Evolutionary conservation across 805 yeast species (phyloP), one percentile per base, ranked within the genome.

Genomic region (Kodamaea sagamina): DNA sequence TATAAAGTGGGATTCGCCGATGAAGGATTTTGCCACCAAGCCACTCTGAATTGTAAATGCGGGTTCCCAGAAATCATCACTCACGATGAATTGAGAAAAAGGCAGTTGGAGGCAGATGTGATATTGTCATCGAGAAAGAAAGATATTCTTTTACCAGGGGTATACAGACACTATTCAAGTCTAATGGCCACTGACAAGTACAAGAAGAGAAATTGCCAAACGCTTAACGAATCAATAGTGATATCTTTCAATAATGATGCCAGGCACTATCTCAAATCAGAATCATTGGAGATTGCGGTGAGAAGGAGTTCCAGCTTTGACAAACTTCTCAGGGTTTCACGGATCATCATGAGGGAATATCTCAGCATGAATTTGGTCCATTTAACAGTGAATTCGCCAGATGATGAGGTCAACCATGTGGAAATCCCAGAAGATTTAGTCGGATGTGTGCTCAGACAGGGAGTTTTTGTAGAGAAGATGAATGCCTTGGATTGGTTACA

Each of bases 371-470:
- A 52, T 40, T 35, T 48, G 39, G 39, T 53, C 3, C 46, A 47
- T 28, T 10, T 22, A 2, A 46, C 52, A 9, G 43, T 40, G 4
- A 22, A 19, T 10, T n/a, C 8, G 16, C 19, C 34, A 12, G 26
- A 29, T 9, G 16, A 21, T 2, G 32, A n/a, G n/a, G n/a, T n/a
- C n/a, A n/a, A n/a, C n/a, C n/a, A n/a, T n/a, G n/a, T 50, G 3
- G 37, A 42, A n/a, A 28, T 53, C 8, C 39, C 42, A 7, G 62
- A 51, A 31, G 63, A 61, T 34, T 49, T 61, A 29, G 65, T 59
- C 9, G 58, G 58, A 1, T 52, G 53, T 42, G 55, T 58, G 8
- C 6, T 50, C 11, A 29, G 59, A 17, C 64, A 59, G 43, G 60
- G 48, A 28, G 32, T 50, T 29, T 61, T 58, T 34, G 52, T 52